Conservation (phyloP, 2,329 filamentous ascomycete species). For the Penicillium fuscoglaucum region DNA sequence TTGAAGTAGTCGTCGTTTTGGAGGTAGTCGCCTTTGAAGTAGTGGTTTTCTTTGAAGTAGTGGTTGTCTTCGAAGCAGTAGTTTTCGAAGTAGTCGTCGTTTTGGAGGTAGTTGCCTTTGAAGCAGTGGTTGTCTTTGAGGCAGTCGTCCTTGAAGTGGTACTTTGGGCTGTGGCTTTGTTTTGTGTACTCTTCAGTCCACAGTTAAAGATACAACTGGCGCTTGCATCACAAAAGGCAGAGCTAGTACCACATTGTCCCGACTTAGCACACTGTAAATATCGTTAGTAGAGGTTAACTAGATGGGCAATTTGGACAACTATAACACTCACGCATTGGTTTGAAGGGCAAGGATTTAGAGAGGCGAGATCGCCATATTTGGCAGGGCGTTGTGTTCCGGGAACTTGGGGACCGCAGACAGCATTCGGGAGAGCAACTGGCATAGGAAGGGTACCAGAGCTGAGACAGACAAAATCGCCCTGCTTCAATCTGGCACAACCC, state of each 20-base stretch:
- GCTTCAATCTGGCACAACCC: conserved; percentile 39
- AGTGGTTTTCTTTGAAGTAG: neutral
- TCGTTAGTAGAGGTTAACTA: neutral
- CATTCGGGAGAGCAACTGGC: conserved; percentile 40
- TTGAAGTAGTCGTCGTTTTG: neutral
- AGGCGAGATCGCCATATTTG: conserved; percentile 28
- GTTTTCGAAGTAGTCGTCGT: neutral
- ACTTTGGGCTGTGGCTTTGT: neutral
- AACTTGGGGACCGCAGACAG: conserved; percentile 50
- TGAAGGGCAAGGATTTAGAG: conserved; percentile 18
- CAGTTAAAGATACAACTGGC: conserved; percentile 4
- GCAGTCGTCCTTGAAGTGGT: neutral
- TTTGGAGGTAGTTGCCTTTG: neutral
- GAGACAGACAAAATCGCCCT: conserved; percentile 42
- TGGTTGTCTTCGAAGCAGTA: neutral
- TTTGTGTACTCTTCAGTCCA: neutral
- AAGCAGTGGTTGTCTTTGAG: too few species aligned
- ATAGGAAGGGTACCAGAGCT: conserved; percentile 45
- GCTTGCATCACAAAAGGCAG: neutral
- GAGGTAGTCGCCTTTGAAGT: neutral
- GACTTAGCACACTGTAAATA: neutral
- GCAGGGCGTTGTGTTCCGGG: conserved; percentile 40
- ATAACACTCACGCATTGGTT: conserved; percentile 15
- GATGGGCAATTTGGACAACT: neutral
- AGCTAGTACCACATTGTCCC: neutral